A percentile compares a stretch with the other conserved stretches of the same genome.
Evolutionary conservation across 768 basidiomycete genomes (phyloP).

Genomic region (Pleurotus ostreatus): DNA sequence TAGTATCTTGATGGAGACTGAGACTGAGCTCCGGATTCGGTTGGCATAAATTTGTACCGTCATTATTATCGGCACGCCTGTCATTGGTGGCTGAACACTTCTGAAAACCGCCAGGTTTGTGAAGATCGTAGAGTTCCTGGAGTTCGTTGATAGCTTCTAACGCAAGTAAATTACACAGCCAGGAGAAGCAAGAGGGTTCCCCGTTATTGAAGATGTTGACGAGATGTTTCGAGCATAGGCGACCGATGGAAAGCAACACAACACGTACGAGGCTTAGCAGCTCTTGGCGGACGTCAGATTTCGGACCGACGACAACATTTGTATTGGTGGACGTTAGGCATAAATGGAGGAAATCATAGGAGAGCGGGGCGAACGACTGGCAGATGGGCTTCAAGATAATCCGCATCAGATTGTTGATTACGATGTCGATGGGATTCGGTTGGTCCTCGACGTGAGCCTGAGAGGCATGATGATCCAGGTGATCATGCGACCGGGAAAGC

Average conservation of each 20-base stretch:
- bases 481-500: conserved; percentile 10
- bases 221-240: not conserved
- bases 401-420: conserved; percentile 12
- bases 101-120: not conserved
- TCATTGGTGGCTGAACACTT: conserved; percentile 1
- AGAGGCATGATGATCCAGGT: not conserved
- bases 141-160: conserved; percentile 37
- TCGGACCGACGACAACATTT: not conserved
- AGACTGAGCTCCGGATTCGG: not conserved
- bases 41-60: not conserved
- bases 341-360: conserved; percentile 14
- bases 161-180: conserved; percentile 25
- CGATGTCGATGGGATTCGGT: conserved; percentile 11
- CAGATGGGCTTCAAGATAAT: conserved; percentile 22
- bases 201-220: not conserved
- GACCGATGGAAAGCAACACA: conserved; percentile 13
- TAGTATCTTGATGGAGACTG: not conserved
- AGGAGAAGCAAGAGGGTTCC: conserved; percentile 4
- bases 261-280: conserved; percentile 24
- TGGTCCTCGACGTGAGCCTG: conserved; percentile 1
- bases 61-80: conserved; percentile 1
- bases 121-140: conserved; percentile 19
- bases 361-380: conserved; percentile 24
- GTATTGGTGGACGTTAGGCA: conserved; percentile 10
- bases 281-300: conserved; percentile 23